Percentiles rank a stretch among this genome's conserved stretches.
Evolutionary conservation across 2,329 filamentous ascomycete genomes (phyloP).

Genomic region (Xylaria hypoxylon): DNA sequence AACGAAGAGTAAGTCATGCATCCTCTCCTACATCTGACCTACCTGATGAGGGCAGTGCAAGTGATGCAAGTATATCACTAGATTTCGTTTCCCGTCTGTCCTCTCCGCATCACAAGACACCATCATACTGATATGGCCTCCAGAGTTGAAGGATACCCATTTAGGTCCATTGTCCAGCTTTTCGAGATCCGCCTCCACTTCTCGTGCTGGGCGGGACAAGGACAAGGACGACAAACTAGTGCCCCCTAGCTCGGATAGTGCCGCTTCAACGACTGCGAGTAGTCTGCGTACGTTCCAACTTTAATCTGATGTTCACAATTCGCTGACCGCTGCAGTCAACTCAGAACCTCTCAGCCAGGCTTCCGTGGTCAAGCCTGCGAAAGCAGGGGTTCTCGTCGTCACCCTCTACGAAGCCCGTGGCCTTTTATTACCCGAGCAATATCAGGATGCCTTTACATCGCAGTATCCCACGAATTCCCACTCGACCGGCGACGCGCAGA

Average conservation of each 20-base stretch:
- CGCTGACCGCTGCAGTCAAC: background rate
- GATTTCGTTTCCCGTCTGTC: slow-evolving; percentile 11
- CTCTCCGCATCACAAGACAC: slow-evolving; percentile 6
- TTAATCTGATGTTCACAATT: slow-evolving; percentile 3
- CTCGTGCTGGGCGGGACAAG: slow-evolving; percentile 56
- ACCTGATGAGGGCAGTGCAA: slow-evolving; percentile 6
- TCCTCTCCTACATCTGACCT: slow-evolving; percentile 10
- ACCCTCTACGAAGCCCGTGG: slow-evolving; percentile 94
- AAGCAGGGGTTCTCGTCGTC: slow-evolving; percentile 95
- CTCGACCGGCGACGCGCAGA: slow-evolving; percentile 71
- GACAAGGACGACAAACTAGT: slow-evolving; percentile 64
- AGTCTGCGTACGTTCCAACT: slow-evolving; percentile 8
- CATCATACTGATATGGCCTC: background rate
- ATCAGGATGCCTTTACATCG: slow-evolving; percentile 79
- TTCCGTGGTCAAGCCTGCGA: slow-evolving; percentile 74
- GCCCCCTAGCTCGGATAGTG: background rate
- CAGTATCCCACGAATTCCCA: slow-evolving; percentile 78
- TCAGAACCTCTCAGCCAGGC: slow-evolving; percentile 8
- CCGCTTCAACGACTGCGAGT: slow-evolving; percentile 12
- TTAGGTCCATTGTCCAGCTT: slow-evolving; percentile 68
- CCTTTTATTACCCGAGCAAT: slow-evolving; percentile 91
- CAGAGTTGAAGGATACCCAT: slow-evolving; percentile 98
- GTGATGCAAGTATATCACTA: slow-evolving; percentile 8
- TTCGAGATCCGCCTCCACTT: slow-evolving; percentile 11
- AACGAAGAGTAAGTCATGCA: slow-evolving; percentile 72